Evolutionary conservation across 2,329 filamentous ascomycete genomes (phyloP).

Genomic region (Penicillium nordicum): DNA sequence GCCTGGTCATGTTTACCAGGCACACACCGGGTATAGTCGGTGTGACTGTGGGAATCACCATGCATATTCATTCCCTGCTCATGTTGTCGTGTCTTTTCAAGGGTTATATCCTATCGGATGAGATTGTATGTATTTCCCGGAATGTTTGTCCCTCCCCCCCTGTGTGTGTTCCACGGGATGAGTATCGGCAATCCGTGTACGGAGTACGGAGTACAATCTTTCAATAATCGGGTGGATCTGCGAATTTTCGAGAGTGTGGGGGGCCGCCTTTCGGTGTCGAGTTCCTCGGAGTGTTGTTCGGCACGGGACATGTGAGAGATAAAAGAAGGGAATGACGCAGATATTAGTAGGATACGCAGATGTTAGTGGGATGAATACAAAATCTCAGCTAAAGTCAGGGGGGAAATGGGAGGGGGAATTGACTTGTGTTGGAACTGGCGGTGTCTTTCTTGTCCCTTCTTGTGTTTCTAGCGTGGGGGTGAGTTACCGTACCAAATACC

Average conservation of each 20-base stretch:
- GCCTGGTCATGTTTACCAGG: background rate
- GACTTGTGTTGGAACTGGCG: background rate
- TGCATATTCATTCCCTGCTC: background rate
- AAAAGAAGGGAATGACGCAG: background rate
- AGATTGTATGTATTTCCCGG: background rate
- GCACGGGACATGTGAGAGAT: background rate
- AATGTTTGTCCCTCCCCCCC: background rate
- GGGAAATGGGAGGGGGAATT: background rate
- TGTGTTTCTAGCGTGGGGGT: conserved; percentile 8
- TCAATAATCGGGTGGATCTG: background rate
- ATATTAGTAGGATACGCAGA: background rate
- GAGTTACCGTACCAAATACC: background rate
- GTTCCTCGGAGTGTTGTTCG: background rate
- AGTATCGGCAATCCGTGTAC: conserved; percentile 1
- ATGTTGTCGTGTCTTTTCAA: background rate
- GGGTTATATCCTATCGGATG: background rate
- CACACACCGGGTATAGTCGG: background rate
- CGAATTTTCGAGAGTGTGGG: background rate
- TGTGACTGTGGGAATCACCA: background rate
- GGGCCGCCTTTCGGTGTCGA: background rate
- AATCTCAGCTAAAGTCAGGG: no score
- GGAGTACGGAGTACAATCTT: background rate
- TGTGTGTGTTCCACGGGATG: background rate
- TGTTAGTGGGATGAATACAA: no score
- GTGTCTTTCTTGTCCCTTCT: background rate